Conservation (phyloP, 78 protist species). For the Trichosphaerium sp. region DNA sequence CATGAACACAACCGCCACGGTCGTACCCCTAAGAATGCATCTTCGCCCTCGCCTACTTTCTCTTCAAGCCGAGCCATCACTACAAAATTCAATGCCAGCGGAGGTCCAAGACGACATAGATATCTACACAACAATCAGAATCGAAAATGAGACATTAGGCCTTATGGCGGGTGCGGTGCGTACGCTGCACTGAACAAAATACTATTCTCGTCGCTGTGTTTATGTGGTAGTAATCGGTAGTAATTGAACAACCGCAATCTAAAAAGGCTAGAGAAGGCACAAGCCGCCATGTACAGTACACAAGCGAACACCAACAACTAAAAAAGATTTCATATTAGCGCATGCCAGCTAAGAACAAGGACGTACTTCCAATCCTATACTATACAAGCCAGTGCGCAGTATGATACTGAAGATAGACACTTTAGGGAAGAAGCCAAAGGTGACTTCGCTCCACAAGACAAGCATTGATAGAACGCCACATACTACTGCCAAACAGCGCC, state of each 20-base stretch:
- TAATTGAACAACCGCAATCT: background rate
- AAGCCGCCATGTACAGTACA: background rate
- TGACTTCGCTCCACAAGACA: background rate
- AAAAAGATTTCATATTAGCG: background rate
- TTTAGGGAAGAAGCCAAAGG: background rate
- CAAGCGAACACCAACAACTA: background rate
- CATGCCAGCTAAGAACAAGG: no score
- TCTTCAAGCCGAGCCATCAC: background rate
- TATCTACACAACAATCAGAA: no score
- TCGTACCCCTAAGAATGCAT: background rate
- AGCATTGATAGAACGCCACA: background rate
- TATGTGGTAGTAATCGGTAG: background rate
- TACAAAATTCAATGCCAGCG: conserved; percentile 2
- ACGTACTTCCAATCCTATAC: no score
- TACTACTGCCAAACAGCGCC: background rate
- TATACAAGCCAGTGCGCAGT: no score
- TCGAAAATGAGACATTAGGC: background rate
- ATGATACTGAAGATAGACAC: background rate
- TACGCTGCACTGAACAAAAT: background rate
- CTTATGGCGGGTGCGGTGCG: background rate
- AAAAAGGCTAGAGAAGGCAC: background rate
- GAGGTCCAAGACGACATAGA: background rate
- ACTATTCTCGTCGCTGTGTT: background rate
- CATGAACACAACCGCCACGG: background rate
- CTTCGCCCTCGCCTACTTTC: background rate